Evolutionary conservation across 108 stramenopile genomes (phyloP), one percentile per base, ranked within the genome.

Genomic region (Cyclostephanos invisitatus): DNA sequence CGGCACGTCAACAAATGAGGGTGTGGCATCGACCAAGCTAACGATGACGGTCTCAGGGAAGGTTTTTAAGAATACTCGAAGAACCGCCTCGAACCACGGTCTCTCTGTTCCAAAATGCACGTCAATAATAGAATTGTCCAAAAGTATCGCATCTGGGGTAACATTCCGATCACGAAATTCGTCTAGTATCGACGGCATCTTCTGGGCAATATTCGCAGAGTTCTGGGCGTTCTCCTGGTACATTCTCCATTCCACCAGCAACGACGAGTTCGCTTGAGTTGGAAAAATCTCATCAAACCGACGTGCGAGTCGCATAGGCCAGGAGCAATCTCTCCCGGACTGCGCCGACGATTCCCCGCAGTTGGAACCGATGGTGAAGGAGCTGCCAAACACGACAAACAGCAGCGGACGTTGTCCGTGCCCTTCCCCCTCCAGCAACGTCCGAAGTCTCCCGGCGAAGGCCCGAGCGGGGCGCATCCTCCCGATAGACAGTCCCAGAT

Each of bases 71-170:
- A 72, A 27, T 27, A 10, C 54, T 12, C 72, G 72, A 25, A 72
- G 54, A 0, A 72, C 24, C 27, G 72, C 72, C 54, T 72, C 72
- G 38, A 72, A 64, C 72, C 72, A 72, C 18, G 59, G 58, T 9
- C n/a, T 37, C 1, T 29, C 8, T 25, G 9, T 17, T 0, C 27
- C 38, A 18, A 2, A 11, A 27, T 24, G 3, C 1, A 6, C 3
- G 38, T 46, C 44, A 15, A 14, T 15, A 2, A 72, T 64, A 14
- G 62, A 25, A 56, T 63, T 72, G 46, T 72, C 62, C 17, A 72
- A 12, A 28, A 72, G 28, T 46, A 72, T 56, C 7, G 29, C 62
- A 48, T 72, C 72, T 14, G 62, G 62, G 0, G 63, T 44, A 6
- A n/a, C 40, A 24, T 62, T 72, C 0, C 48, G 21, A 18, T 60